Base-by-base conservation (phyloP, 2,329 filamentous ascomycete genomes). In the Botryotinia globosa region DNA sequence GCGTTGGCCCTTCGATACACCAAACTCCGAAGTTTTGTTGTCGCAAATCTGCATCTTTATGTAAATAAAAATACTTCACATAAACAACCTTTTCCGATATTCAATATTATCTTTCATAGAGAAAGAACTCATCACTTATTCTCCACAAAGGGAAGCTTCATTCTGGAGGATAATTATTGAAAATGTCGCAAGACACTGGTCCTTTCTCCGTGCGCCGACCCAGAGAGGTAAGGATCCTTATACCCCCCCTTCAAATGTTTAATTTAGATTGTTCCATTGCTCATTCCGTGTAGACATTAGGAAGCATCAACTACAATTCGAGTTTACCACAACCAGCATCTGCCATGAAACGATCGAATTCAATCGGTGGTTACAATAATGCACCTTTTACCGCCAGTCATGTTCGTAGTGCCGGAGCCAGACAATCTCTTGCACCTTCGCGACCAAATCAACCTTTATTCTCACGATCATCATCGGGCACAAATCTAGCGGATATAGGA, bases 131-230 rank as follows among this genome's bases (percentile, higher is more conserved):
- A n/a, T 62, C 20, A n/a, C 29, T 48, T 61, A 62, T 4, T 56
- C 61, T 37, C 20, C 59, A 45, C 1, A 34, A 25, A n/a, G 20
- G 58, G 16, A 32, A 64, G 14, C 34, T 34, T 62, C 51, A 18
- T 59, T 51, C 22, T 42, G n/a, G 48, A 75, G 54, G n/a, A 25
- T n/a, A 74, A 72, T 69, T 63, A 73, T 74, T 62, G 59, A 64
- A 71, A 64, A 97, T 97, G 94, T 93, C 93, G 84, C 93, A 96
- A 84, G 93, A 97, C 80, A 89, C 90, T 74, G 92, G 92, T 80
- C 86, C 96, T 81, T 98, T 95, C 88, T 97, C 94, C 80, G 93
- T 97, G 81, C 94, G 94, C 83, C 91, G 94, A 80, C 92, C 93
- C 78, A 90, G 95, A 87, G 94, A 98, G 88, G 94, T 97, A 86